Base-by-base conservation (phyloP, 176 grass and related monocot species). In the Aegilops longissima region DNA sequence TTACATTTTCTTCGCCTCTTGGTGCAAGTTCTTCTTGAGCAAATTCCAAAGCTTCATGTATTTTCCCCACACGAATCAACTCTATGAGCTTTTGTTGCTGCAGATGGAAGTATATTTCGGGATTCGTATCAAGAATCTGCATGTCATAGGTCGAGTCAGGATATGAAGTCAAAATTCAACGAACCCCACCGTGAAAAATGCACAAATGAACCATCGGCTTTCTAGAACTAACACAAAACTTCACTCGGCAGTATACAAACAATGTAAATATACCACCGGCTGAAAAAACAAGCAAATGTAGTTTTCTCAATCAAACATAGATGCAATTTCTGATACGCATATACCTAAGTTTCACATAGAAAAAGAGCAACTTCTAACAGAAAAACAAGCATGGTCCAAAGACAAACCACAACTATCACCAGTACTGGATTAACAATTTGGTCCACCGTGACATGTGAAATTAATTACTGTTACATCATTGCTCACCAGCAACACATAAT, bases 41-140 rank as follows among this genome's bases (percentile, higher is more conserved):
- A 88, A 98, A 98, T 82, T 95, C 84, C 76, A 98, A 85, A 90
- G 96, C 96, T 88, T 98, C 90, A 89, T 88, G 91, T 86, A 94
- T 93, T 83, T 96, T 98, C 2, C 93, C 92, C 80, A 21, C 47
- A 61, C 96, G 91, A 89, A 98, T 98, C 88, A 98, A 94, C 85
- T 98, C 96, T 87, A 95, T 98, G 87, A 98, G 77, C 83, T 93
- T 95, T 52, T 98, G 96, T 80, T 95, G 96, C 52, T 95, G 96
- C 61, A 98, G 86, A 93, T 98, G 96, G 77, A 98, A 98, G 82
- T 98, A 94, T 47, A 98, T 67, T 84, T 94, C 90, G 71, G 96
- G 96, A 90, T 98, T 98, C n/a, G 81, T 94, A 83, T 94, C 93
- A 66, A 98, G 86, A 86, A 98, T 98, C 96, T 98, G 90, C 70